Evolutionary conservation across 2,329 filamentous ascomycete genomes (phyloP).

Genomic region (Beauveria sp.): DNA sequence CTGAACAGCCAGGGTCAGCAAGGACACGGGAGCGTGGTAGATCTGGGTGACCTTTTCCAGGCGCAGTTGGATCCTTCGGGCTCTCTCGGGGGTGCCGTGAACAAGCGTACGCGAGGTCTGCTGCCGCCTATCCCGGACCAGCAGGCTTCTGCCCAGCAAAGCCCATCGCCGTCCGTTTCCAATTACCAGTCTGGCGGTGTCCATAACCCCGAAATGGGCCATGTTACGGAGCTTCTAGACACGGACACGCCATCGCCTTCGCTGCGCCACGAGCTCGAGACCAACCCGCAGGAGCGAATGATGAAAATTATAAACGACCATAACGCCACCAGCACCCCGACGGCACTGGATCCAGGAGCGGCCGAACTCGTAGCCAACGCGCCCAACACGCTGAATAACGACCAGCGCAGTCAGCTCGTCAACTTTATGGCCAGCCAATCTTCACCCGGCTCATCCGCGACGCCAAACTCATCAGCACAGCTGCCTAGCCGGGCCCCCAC

Average conservation of each 20-base stretch:
- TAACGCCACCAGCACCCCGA: slow-evolving; percentile 44
- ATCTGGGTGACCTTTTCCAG: slow-evolving; percentile 52
- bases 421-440: slow-evolving; percentile 49
- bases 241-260: slow-evolving; percentile 42
- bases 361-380: slow-evolving; percentile 45
- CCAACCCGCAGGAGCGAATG: slow-evolving; percentile 53
- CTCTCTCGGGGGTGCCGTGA: slow-evolving; percentile 31
- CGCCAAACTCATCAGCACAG: slow-evolving; percentile 14
- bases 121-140: slow-evolving; percentile 45
- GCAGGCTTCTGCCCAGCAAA: slow-evolving; percentile 21
- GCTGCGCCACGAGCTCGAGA: slow-evolving; percentile 48
- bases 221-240: slow-evolving; percentile 55
- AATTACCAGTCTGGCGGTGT: slow-evolving; percentile 22
- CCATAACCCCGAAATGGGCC: slow-evolving; percentile 41
- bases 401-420: slow-evolving; percentile 51
- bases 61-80: slow-evolving; percentile 33
- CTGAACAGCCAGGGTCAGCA: slow-evolving; percentile 51
- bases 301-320: slow-evolving; percentile 60
- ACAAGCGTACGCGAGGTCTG: slow-evolving; percentile 47
- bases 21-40: slow-evolving; percentile 51
- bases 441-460: slow-evolving; percentile 17
- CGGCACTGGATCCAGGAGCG: slow-evolving; percentile 46
- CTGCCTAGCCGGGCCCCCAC: slow-evolving; percentile 10
- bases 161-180: slow-evolving; percentile 22
- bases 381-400: slow-evolving; percentile 45